phyloP scores from a whole-genome alignment of 345 rosid species.

The Citrus glauca region DNA sequence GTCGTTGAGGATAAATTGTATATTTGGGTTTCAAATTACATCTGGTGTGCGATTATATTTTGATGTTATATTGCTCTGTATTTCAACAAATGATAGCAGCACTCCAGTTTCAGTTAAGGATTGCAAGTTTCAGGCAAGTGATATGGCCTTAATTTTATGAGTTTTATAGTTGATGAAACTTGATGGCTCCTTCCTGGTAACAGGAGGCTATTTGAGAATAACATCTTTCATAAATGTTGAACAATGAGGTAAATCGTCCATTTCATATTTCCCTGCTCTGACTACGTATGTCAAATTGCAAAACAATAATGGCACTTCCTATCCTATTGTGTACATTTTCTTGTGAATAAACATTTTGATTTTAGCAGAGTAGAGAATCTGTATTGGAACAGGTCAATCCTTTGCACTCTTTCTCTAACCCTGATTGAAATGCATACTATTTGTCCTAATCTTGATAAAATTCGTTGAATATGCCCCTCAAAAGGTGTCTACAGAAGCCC shows the following conservation, averaged over 20 bases:
- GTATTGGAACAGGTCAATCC: not conserved
- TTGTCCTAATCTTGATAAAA: not conserved
- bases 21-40: not conserved
- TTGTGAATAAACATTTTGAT: not conserved
- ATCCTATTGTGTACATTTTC: not conserved
- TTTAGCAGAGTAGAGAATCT: not conserved
- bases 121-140: not conserved
- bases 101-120: not conserved
- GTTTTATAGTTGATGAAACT: not conserved
- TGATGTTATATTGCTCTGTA: not conserved
- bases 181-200: not conserved
- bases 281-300: not conserved
- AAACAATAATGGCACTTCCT: not conserved
- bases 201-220: not conserved
- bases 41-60: not conserved
- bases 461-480: constrained; percentile 15
- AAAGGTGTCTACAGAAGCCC: constrained; percentile 63
- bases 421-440: not conserved
- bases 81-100: not conserved
- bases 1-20: not conserved
- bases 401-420: no score
- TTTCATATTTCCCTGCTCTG: not conserved
- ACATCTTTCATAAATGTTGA: not conserved
- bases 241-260: not conserved
- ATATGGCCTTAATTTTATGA: not conserved